Evolutionary conservation across 495 filamentous ascomycete genomes (phyloP).

Genomic region (Trichoderma gamsii): DNA sequence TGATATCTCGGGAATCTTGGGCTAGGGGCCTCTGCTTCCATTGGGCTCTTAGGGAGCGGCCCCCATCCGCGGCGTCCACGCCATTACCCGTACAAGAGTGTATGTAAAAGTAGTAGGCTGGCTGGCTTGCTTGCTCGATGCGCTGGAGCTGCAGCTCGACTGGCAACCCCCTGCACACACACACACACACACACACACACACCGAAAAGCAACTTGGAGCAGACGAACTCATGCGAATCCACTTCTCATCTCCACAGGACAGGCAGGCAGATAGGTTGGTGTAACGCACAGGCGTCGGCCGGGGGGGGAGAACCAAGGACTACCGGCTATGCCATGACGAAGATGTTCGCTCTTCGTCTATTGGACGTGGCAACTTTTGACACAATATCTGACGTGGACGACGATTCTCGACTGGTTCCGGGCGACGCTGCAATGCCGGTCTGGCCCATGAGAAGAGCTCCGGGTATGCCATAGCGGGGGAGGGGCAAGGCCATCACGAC

Average conservation of each 20-base stretch:
- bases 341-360: background rate
- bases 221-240: constrained; percentile 2
- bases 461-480: background rate
- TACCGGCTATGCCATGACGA: background rate
- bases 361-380: background rate
- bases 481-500: background rate
- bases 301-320: background rate
- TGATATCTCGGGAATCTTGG: background rate
- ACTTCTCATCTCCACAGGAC: background rate
- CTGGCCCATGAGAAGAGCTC: background rate
- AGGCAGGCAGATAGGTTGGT: background rate
- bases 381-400: background rate
- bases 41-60: background rate
- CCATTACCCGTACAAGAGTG: background rate
- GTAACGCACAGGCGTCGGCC: background rate
- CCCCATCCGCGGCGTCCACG: background rate
- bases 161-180: background rate
- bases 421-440: background rate
- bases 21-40: background rate
- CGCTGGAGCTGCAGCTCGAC: background rate
- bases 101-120: too few species aligned
- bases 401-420: background rate
- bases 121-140: constrained; percentile 7
- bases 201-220: background rate
- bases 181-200: constrained; percentile 13